Evolutionary conservation across 1,139 yeast genomes (phyloP).

Genomic region (Fermentozyma sake): DNA sequence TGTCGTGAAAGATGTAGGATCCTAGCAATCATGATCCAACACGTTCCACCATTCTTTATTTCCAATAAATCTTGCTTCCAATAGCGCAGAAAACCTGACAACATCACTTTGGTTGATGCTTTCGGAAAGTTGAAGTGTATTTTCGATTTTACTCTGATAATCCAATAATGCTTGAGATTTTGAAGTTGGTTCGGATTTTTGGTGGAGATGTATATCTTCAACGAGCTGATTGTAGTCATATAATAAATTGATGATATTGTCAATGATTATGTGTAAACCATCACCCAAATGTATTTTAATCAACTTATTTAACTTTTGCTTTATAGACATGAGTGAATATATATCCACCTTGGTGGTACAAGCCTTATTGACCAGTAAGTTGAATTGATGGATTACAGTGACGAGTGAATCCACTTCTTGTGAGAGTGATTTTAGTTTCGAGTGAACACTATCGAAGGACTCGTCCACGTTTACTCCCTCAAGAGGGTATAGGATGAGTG

Average conservation of each 20-base stretch:
- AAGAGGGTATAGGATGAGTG: constrained; percentile 1
- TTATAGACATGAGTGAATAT: constrained; percentile 4
- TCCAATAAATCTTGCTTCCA: constrained; percentile 8
- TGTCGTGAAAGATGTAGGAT: constrained; percentile 1
- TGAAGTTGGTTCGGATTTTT: too few species aligned
- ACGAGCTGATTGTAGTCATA: constrained; percentile 13
- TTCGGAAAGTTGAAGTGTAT: constrained; percentile 5
- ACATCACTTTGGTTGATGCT: constrained; percentile 7
- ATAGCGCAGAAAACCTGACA: constrained; percentile 5
- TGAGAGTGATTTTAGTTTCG: constrained; percentile 4
- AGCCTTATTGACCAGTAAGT: constrained; percentile 4
- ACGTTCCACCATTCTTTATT: too few species aligned
- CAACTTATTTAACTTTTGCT: constrained; percentile 7
- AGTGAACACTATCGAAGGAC: constrained; percentile 2
- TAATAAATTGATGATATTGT: constrained; percentile 13
- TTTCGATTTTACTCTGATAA: too few species aligned
- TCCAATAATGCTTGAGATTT: too few species aligned
- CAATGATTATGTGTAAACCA: constrained; percentile 10
- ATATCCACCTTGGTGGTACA: constrained; percentile 2
- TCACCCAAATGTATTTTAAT: constrained; percentile 11
- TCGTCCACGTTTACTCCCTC: too few species aligned
- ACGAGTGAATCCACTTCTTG: constrained; percentile 6
- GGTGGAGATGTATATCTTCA: constrained; percentile 6
- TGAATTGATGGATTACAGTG: constrained; percentile 8
- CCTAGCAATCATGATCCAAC: too few species aligned